Evolutionary conservation across 306 rosid genomes (phyloP).

Genomic region (Delonix regia): DNA sequence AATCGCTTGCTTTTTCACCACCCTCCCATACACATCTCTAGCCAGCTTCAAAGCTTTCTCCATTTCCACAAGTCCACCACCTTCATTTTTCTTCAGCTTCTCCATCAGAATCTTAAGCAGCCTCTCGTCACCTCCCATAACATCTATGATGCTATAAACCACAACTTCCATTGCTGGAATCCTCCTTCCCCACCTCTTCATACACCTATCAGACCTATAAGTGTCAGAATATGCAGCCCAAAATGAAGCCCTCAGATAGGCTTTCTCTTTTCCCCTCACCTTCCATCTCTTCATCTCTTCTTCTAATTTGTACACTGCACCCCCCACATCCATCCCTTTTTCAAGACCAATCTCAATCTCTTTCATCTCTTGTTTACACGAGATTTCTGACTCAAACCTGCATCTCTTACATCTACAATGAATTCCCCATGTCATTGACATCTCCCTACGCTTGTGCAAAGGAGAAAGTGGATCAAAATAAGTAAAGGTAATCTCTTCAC

Average conservation of each 20-base stretch:
- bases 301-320: slow-evolving; percentile 61
- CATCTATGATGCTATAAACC: slow-evolving; percentile 62
- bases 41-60: slow-evolving; percentile 65
- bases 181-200: slow-evolving; percentile 78
- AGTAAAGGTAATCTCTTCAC: slow-evolving; percentile 78
- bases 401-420: slow-evolving; percentile 81
- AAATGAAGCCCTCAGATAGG: slow-evolving; percentile 72
- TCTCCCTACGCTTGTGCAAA: slow-evolving; percentile 55
- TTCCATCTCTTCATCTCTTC: slow-evolving; percentile 76
- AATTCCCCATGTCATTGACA: slow-evolving; percentile 75
- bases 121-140: slow-evolving; percentile 81
- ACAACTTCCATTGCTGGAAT: slow-evolving; percentile 53
- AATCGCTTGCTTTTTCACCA: slow-evolving; percentile 71
- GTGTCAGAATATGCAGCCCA: slow-evolving; percentile 64
- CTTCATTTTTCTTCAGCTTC: slow-evolving; percentile 50
- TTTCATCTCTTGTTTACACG: slow-evolving; percentile 49
- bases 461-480: slow-evolving; percentile 66
- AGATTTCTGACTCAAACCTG: slow-evolving; percentile 62
- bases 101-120: slow-evolving; percentile 57
- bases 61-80: slow-evolving; percentile 50
- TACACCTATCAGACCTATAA: slow-evolving; percentile 58
- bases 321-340: slow-evolving; percentile 67
- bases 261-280: slow-evolving; percentile 74
- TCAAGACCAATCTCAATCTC: slow-evolving; percentile 76
- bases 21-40: slow-evolving; percentile 74